phyloP scores from a whole-genome alignment of 805 yeast genomes.

The Sporopachydermia lactativora region DNA sequence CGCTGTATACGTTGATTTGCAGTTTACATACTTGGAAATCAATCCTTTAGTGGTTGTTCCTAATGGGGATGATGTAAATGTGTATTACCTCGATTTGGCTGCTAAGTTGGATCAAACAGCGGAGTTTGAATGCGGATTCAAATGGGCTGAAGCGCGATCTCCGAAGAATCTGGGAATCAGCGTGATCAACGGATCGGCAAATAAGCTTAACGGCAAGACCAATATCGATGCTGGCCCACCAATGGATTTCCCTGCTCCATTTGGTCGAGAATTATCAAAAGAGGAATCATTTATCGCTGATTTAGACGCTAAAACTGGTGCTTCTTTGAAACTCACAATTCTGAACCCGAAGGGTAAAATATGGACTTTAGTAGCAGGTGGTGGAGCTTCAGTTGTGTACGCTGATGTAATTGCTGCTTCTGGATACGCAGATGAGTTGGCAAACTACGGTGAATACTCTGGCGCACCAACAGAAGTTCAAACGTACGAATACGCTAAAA shows the following conservation, averaged over 20 bases:
- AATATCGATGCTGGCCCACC: constrained; percentile 31
- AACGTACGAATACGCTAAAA: constrained; percentile 33
- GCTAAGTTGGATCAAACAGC: constrained; percentile 35
- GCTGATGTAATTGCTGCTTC: constrained; percentile 35
- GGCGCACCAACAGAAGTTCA: constrained; percentile 34
- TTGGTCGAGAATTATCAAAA: constrained; percentile 28
- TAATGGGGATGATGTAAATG: constrained; percentile 22
- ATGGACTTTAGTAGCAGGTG: constrained; percentile 35
- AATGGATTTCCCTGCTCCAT: constrained; percentile 34
- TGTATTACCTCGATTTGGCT: constrained; percentile 31
- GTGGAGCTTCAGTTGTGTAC: constrained; percentile 33
- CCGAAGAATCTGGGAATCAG: constrained; percentile 24
- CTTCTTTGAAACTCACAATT: constrained; percentile 29
- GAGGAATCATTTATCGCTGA: constrained; percentile 35
- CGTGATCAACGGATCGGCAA: constrained; percentile 7
- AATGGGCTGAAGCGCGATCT: constrained; percentile 33
- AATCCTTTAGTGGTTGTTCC: constrained; percentile 32
- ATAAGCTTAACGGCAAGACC: constrained; percentile 11
- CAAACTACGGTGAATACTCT: constrained; percentile 34
- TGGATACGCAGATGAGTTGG: constrained; percentile 28
- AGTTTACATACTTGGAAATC: constrained; percentile 32
- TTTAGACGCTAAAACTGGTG: constrained; percentile 33
- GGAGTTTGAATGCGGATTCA: constrained; percentile 33
- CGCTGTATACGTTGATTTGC: constrained; percentile 32
- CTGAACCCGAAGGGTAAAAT: constrained; percentile 28